Percentiles rank a stretch among this genome's conserved stretches.
Conservation (phyloP, 2,329 filamentous ascomycete species). For the Curvularia sp. region DNA sequence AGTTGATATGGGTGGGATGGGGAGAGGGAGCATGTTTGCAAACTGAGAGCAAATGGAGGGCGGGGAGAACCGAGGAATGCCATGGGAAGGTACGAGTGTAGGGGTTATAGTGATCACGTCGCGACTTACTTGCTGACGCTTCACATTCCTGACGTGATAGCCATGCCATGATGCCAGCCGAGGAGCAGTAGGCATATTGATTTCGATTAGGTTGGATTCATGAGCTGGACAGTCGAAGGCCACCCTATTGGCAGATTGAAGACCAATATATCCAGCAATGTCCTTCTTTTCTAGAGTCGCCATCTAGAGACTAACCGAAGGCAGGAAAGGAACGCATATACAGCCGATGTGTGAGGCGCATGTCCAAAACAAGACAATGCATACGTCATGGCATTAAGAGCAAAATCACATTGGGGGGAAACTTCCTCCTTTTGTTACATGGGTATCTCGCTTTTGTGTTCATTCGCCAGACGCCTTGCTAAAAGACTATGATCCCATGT, state of each 20-base stretch:
- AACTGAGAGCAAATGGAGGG: constrained; percentile 2
- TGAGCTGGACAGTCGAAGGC: background rate
- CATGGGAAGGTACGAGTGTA: constrained; percentile 20
- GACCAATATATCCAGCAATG: background rate
- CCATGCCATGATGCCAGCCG: background rate
- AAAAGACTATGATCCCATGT: constrained; percentile 13
- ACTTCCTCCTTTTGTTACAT: constrained; percentile 11
- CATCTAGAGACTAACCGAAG: background rate
- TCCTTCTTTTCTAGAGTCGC: background rate
- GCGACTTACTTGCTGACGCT: background rate
- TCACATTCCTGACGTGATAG: background rate
- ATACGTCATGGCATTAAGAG: background rate
- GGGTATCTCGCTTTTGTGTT: constrained; percentile 12
- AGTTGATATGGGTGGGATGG: constrained; percentile 9
- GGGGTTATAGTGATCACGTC: constrained; percentile 1
- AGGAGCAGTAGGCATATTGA: background rate
- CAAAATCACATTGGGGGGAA: background rate
- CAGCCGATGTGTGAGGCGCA: background rate
- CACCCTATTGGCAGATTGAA: background rate
- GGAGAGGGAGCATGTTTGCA: constrained; percentile 15
- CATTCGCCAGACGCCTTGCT: constrained; percentile 25
- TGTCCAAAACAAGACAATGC: background rate
- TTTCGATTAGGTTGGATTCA: background rate
- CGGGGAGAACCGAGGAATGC: background rate
- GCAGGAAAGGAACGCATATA: background rate